Conservation (phyloP, 768 basidiomycete genomes). For the Russula lepida region DNA sequence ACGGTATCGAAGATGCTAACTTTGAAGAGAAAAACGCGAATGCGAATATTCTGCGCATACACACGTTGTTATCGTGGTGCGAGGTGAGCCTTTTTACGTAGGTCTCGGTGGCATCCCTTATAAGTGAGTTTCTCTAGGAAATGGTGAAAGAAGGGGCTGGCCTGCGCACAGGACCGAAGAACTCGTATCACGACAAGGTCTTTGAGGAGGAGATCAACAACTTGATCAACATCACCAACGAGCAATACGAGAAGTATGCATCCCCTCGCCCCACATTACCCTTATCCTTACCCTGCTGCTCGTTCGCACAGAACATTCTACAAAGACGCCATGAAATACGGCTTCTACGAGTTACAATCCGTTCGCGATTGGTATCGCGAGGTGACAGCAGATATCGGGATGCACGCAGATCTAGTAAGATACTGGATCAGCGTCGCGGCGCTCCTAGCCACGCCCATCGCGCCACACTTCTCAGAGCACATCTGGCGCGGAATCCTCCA, state of each 20-base stretch:
- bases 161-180: constrained; percentile 64
- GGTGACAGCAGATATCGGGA: constrained; percentile 78
- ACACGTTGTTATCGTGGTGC: constrained; percentile 88
- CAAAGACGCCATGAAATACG: constrained; percentile 92
- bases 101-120: neutral
- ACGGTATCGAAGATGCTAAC: constrained; percentile 97
- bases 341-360: constrained; percentile 92
- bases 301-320: constrained; percentile 61
- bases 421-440: constrained; percentile 81
- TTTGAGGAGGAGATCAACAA: constrained; percentile 90
- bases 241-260: constrained; percentile 77
- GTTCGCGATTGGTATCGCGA: constrained; percentile 95
- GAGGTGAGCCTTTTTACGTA: constrained; percentile 44
- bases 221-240: constrained; percentile 73
- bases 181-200: constrained; percentile 72
- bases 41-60: constrained; percentile 87
- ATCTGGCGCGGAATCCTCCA: constrained; percentile 73
- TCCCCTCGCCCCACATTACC: constrained; percentile 10
- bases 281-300: neutral
- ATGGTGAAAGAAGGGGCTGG: constrained; percentile 62
- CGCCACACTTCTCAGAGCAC: constrained; percentile 92
- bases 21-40: constrained; percentile 99
- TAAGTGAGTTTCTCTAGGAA: constrained; percentile 45
- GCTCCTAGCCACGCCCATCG: constrained; percentile 76
- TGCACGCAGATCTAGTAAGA: constrained; percentile 83